These are phyloP conservation scores for Aspergillus sp. DNA, from an alignment of 2,329 filamentous ascomycete species.

Conservation along the genomic window DNA sequence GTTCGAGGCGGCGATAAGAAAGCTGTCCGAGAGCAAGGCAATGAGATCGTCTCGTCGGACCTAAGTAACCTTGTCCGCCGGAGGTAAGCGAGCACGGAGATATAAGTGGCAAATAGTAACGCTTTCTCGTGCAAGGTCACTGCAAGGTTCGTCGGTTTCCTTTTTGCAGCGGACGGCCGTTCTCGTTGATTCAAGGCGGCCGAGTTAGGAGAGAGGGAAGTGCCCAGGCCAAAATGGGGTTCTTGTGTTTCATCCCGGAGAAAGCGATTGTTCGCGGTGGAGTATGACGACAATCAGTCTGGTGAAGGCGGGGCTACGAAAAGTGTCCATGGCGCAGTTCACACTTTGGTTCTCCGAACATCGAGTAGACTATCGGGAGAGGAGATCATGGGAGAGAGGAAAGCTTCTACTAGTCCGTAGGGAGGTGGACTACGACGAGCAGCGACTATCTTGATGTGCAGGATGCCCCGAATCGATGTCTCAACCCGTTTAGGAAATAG, in stretches of 20 bases:
- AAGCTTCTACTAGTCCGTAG: background rate
- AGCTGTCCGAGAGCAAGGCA: background rate
- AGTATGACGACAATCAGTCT: background rate
- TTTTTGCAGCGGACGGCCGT: background rate
- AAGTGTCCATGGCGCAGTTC: background rate
- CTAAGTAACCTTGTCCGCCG: background rate
- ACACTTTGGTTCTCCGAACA: background rate
- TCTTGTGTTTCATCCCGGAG: background rate
- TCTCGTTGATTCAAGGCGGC: background rate
- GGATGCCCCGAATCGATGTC: too few species aligned
- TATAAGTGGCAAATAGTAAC: background rate
- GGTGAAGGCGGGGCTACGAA: background rate
- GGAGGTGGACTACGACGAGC: too few species aligned
- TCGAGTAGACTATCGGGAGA: background rate
- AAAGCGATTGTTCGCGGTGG: slow-evolving; percentile 2
- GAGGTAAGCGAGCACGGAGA: background rate
- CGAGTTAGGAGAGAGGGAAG: background rate
- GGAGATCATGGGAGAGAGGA: background rate
- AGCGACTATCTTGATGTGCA: too few species aligned
- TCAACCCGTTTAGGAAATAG: too few species aligned
- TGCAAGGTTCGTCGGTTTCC: too few species aligned
- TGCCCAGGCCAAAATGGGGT: background rate
- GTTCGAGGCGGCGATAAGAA: background rate
- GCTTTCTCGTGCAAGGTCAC: background rate
- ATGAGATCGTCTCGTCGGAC: background rate